These are phyloP conservation scores for Platanthera guangdongensis DNA, from an alignment of 106 monocot genomes.

Conservation along the genomic window DNA sequence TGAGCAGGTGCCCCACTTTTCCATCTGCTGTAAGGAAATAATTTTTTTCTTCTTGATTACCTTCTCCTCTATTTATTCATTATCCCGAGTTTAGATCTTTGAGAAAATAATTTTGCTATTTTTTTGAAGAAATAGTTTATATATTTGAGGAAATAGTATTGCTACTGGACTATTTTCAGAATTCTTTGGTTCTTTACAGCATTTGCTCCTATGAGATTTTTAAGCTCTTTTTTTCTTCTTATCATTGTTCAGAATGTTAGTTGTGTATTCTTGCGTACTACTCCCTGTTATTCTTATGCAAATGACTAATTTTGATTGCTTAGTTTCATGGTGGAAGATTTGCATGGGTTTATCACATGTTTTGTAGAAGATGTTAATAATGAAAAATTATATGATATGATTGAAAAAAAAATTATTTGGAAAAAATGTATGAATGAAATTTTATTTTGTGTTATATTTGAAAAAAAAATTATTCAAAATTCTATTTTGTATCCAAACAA, in stretches of 20 bases:
- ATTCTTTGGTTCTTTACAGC: too few relatives aligned
- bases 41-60: neutral
- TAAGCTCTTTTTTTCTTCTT: neutral
- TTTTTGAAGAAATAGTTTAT: too few relatives aligned
- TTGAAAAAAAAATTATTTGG: too few relatives aligned
- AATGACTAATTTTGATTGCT: neutral
- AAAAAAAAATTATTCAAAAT: too few relatives aligned
- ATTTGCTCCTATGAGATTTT: too few relatives aligned
- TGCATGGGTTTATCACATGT: neutral
- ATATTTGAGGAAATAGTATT: neutral
- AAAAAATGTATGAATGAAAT: too few relatives aligned
- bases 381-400: too few relatives aligned
- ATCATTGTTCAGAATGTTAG: neutral
- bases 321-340: neutral
- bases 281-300: neutral
- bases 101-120: neutral
- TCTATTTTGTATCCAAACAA: too few relatives aligned
- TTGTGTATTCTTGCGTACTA: neutral
- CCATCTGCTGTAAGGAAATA: neutral
- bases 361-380: too few relatives aligned
- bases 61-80: neutral
- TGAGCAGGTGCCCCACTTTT: slow-evolving; percentile 16
- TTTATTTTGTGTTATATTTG: too few relatives aligned
- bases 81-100: neutral
- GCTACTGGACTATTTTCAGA: too few relatives aligned